Conservation (phyloP, 192 early-diverging fungal genomes). For the Rhizophagus prolifer region DNA sequence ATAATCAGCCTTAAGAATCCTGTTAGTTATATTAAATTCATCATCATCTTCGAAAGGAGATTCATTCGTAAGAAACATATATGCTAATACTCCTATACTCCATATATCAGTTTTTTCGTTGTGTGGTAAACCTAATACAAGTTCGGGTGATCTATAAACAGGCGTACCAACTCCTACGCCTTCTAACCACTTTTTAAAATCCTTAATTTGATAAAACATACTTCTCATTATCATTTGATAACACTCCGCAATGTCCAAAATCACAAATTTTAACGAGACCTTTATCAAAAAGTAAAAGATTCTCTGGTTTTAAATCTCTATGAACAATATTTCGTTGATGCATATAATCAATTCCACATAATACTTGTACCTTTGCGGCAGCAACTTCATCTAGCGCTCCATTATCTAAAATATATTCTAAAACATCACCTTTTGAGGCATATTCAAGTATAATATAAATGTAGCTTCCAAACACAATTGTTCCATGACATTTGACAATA, state of each 20-base stretch:
- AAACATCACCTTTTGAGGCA: background rate
- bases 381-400: background rate
- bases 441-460: background rate
- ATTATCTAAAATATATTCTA: background rate
- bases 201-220: background rate
- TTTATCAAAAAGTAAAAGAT: conserved; percentile 63
- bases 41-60: conserved; percentile 62
- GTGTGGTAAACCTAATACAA: conserved; percentile 78
- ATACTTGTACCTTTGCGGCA: conserved; percentile 44
- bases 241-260: conserved; percentile 78
- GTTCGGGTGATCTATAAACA: conserved; percentile 84
- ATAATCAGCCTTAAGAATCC: background rate
- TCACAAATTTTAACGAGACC: conserved; percentile 79
- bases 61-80: conserved; percentile 78
- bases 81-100: conserved; percentile 92
- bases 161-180: conserved; percentile 82
- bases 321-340: conserved; percentile 86
- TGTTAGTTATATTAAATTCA: background rate
- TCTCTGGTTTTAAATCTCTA: conserved; percentile 82
- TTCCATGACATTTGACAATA: background rate
- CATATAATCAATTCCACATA: conserved; percentile 79
- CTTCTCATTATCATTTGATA: conserved; percentile 67
- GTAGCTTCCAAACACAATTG: background rate
- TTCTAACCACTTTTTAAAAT: background rate
- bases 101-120: conserved; percentile 93